Conservation (phyloP, 2,329 filamentous ascomycete genomes). For the Zymoseptoria pseudotritici region DNA sequence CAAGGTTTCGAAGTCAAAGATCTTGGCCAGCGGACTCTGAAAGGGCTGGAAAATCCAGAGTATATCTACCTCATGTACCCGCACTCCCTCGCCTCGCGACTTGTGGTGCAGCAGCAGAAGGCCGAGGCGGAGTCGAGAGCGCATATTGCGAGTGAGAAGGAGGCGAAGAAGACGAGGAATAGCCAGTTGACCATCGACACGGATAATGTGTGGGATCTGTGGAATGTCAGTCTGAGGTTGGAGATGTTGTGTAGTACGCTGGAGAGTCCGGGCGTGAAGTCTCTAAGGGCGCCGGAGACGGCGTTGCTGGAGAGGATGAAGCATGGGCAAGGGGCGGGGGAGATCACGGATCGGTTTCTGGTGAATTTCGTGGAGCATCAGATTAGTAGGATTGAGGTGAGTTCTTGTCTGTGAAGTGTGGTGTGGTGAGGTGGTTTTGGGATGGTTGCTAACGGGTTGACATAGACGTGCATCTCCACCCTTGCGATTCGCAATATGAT, state of each 20-base stretch:
- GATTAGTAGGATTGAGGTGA: conserved; percentile 89
- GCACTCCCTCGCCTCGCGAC: conserved; percentile 73
- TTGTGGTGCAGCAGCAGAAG: conserved; percentile 58
- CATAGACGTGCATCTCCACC: conserved; percentile 73
- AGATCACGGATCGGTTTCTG: conserved; percentile 82
- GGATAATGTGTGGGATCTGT: conserved; percentile 79
- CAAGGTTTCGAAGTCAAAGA: conserved; percentile 97
- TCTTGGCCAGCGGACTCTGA: conserved; percentile 88
- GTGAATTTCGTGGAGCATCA: conserved; percentile 90
- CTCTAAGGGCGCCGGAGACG: conserved; percentile 72
- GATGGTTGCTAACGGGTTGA: too few relatives aligned
- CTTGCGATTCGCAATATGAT: conserved; percentile 73
- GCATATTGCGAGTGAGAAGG: conserved; percentile 29
- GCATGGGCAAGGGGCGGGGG: conserved; percentile 55
- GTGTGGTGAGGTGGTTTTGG: too few relatives aligned
- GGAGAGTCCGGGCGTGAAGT: conserved; percentile 58
- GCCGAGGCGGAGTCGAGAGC: conserved; percentile 34
- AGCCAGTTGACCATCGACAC: conserved; percentile 71
- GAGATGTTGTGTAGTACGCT: conserved; percentile 89
- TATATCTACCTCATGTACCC: conserved; percentile 94
- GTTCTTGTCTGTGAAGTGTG: too few relatives aligned
- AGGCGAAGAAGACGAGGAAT: conserved; percentile 49
- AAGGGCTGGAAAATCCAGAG: conserved; percentile 95
- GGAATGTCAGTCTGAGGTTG: conserved; percentile 78
- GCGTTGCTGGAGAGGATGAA: conserved; percentile 71